Evolutionary conservation across 2,329 filamentous ascomycete species (phyloP).

Genomic region (Penicillium italicum): DNA sequence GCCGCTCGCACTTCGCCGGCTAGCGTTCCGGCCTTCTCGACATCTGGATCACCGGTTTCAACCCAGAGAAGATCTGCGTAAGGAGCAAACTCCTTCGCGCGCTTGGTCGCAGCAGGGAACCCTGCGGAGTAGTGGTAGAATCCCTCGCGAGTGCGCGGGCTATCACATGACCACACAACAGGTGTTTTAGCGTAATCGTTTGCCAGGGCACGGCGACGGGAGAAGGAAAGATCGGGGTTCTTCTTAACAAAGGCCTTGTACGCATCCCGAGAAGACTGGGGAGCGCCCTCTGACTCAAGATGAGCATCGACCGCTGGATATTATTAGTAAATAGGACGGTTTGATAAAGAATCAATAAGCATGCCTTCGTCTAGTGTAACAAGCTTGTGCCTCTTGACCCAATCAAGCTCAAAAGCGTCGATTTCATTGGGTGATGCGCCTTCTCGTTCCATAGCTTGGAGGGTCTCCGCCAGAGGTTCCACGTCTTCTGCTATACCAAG

Average conservation of each 20-base stretch:
- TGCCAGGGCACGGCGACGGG: slow-evolving; percentile 70
- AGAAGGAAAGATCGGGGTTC: slow-evolving; percentile 72
- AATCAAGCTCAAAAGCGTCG: slow-evolving; percentile 77
- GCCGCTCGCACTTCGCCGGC: slow-evolving; percentile 68
- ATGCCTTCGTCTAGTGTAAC: slow-evolving; percentile 81
- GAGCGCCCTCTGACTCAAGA: slow-evolving; percentile 62
- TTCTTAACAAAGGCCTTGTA: slow-evolving; percentile 62
- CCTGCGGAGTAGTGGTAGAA: slow-evolving; percentile 57
- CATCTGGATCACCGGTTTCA: slow-evolving; percentile 85
- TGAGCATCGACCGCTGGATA: slow-evolving; percentile 66
- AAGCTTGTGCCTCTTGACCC: slow-evolving; percentile 82
- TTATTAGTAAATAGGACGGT: slow-evolving; percentile 9
- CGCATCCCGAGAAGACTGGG: slow-evolving; percentile 60
- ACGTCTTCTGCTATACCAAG: slow-evolving; percentile 76
- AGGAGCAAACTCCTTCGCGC: slow-evolving; percentile 83
- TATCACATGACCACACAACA: slow-evolving; percentile 84
- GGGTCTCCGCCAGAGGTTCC: slow-evolving; percentile 78
- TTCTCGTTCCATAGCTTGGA: slow-evolving; percentile 82
- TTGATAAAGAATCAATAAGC: neutral
- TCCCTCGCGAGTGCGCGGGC: slow-evolving; percentile 87
- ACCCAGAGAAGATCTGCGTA: slow-evolving; percentile 97
- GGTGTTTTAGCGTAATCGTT: slow-evolving; percentile 62
- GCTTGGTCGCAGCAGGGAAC: slow-evolving; percentile 83
- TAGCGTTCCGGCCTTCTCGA: slow-evolving; percentile 71
- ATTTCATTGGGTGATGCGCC: slow-evolving; percentile 78